Base-by-base conservation (phyloP, 106 monocot genomes). In the Dendrobium catenatum region DNA sequence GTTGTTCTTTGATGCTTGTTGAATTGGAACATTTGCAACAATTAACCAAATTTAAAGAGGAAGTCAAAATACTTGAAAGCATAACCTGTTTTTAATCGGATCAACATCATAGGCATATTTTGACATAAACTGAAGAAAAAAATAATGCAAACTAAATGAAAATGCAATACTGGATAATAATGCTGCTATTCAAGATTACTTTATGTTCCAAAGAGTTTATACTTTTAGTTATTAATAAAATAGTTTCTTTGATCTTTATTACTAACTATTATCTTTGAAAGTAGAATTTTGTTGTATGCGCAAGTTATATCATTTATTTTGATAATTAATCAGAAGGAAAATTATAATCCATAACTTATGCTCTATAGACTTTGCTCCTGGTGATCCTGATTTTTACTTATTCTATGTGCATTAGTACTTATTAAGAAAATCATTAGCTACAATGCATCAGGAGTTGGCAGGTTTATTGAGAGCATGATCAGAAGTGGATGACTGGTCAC, bases 401-500 rank as follows among this genome's bases (percentile, higher is more conserved):
- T 6, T 41, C 40, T 26, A 26, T 41, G 7, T 74, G 74, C 85
- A 95, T 94, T 88, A 43, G 6, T 16, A 0, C 83, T 89, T 22
- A 77, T 95, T 18, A 95, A 83, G 88, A 94, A 91, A 64, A 42
- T 97, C 41, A 78, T 89, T 31, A 76, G 47, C 64, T 84, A 84
- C 84, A 80, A 59, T 91, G 73, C 87, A 79, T 16, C 56, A 51
- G 5, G 19, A 9, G 55, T 95, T 68, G 88, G 93, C 16, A 84
- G 85, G 78, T 41, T 83, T 77, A 68, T 98, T 37, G 92, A 98
- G 80, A 91, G 81, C 59, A 83, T 98, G 91, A 77, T 98, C 59
- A 91, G 77, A 80, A 81, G 86, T 49, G 95, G 98, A 55, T 88
- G 84, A 78, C 1, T 98, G 75, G 84, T 79, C 82, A 81, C 93